Conservation (phyloP, 306 rosid species). For the Cucurbita ficifolia region DNA sequence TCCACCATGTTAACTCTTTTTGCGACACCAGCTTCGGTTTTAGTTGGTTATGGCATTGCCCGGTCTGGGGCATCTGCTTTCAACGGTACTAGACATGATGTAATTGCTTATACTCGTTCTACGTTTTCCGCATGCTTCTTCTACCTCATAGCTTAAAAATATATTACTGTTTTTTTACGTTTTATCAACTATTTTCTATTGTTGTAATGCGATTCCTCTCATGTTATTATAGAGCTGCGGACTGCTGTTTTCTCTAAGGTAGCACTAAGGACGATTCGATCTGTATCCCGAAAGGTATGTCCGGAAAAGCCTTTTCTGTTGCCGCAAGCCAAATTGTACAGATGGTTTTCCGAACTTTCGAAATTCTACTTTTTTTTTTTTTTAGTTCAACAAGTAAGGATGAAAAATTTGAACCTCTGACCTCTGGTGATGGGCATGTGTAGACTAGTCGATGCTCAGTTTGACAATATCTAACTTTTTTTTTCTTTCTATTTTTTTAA, state of each 20-base stretch:
- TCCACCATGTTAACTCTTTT: conserved; percentile 45
- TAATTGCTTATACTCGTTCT: conserved; percentile 31
- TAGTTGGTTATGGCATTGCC: conserved; percentile 90
- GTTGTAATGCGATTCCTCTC: conserved; percentile 5
- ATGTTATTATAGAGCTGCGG: conserved; percentile 57
- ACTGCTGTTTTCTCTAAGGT: conserved; percentile 92
- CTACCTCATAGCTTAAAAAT: neutral
- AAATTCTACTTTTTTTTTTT: neutral
- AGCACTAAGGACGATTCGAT: conserved; percentile 82
- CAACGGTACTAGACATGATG: conserved; percentile 63
- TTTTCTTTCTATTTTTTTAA: neutral
- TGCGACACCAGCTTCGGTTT: conserved; percentile 76
- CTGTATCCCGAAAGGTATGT: conserved; percentile 78
- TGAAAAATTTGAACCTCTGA: too few relatives aligned
- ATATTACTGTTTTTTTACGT: neutral
- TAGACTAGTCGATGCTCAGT: too few relatives aligned
- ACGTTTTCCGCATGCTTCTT: neutral
- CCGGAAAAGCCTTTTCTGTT: neutral
- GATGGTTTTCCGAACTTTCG: neutral
- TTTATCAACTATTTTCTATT: neutral
- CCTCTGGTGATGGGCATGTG: too few relatives aligned
- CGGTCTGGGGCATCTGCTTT: conserved; percentile 82
- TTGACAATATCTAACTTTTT: neutral
- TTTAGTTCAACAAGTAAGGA: too few relatives aligned
- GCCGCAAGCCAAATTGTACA: neutral